These are phyloP conservation scores for Tuber umbilicatum DNA, from an alignment of 495 filamentous ascomycete species.

Conservation along the genomic window DNA sequence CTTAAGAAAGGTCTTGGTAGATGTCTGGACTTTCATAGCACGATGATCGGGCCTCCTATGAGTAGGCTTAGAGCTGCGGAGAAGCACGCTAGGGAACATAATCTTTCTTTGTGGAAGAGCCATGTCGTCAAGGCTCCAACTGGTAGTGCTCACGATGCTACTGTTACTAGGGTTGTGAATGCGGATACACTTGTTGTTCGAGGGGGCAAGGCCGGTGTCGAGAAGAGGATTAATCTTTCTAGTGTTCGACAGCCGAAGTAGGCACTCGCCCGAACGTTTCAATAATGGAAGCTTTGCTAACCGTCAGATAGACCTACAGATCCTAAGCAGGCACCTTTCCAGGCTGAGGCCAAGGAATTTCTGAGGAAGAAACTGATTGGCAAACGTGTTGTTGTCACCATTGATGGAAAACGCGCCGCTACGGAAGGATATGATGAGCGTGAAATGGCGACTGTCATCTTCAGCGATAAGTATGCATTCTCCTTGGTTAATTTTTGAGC, in stretches of 20 bases:
- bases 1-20: constrained; percentile 81
- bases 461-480: constrained; percentile 57
- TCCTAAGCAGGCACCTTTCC: constrained; percentile 75
- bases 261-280: not conserved
- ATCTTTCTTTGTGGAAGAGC: constrained; percentile 68
- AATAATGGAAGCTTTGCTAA: constrained; percentile 5
- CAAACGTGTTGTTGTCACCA: constrained; percentile 79
- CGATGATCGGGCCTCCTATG: constrained; percentile 81
- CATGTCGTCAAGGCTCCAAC: constrained; percentile 57
- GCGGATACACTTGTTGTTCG: constrained; percentile 84
- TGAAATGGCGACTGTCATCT: constrained; percentile 81
- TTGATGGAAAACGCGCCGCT: constrained; percentile 86
- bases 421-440: constrained; percentile 87
- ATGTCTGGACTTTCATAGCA: constrained; percentile 90
- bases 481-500: not conserved
- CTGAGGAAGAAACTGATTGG: constrained; percentile 88
- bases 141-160: constrained; percentile 59
- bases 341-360: constrained; percentile 91
- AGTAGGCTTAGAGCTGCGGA: constrained; percentile 76
- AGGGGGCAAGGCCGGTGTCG: constrained; percentile 71
- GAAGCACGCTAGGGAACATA: constrained; percentile 67
- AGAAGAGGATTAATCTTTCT: constrained; percentile 86
- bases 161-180: constrained; percentile 74
- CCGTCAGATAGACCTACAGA: constrained; percentile 52
- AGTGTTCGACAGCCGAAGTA: constrained; percentile 83